A percentile compares a stretch with the other conserved stretches of the same genome.
phyloP scores from a whole-genome alignment of 208 protist genomes.

The Leishmania tarentolae region DNA sequence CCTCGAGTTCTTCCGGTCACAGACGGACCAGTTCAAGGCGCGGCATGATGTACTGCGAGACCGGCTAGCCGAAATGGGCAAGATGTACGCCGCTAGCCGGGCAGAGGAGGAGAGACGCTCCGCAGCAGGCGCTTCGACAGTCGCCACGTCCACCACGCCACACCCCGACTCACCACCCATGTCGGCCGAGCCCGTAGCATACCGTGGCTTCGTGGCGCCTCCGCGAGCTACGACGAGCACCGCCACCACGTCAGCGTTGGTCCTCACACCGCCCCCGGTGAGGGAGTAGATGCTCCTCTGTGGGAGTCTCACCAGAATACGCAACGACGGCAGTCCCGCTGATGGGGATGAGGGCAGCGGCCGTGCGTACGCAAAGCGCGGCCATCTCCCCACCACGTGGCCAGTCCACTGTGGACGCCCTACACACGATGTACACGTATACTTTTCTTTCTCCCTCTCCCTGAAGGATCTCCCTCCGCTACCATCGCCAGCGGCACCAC shows the following conservation, averaged over 20 bases:
- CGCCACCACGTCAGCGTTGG: neutral
- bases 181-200: conserved; percentile 5
- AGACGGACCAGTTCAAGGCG: conserved; percentile 76
- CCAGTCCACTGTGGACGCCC: neutral
- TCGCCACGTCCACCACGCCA: neutral
- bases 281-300: neutral
- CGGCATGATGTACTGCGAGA: conserved; percentile 71
- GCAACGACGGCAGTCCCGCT: neutral
- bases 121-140: neutral
- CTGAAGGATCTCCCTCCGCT: neutral
- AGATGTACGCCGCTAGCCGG: conserved; percentile 39
- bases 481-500: neutral
- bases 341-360: neutral
- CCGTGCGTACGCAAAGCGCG: neutral
- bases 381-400: neutral
- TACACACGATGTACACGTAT: neutral
- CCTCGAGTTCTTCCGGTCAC: conserved; percentile 80
- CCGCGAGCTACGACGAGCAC: neutral
- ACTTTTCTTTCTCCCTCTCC: neutral
- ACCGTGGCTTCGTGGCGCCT: conserved; percentile 30
- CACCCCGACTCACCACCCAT: neutral
- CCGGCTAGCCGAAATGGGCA: conserved; percentile 57
- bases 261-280: neutral
- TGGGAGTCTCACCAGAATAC: neutral
- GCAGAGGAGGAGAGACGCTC: conserved; percentile 12